These are phyloP conservation scores for bread wheat (Triticum aestivum) DNA, from an alignment of 176 grass and related monocot genomes.

Conservation along the genomic window DNA sequence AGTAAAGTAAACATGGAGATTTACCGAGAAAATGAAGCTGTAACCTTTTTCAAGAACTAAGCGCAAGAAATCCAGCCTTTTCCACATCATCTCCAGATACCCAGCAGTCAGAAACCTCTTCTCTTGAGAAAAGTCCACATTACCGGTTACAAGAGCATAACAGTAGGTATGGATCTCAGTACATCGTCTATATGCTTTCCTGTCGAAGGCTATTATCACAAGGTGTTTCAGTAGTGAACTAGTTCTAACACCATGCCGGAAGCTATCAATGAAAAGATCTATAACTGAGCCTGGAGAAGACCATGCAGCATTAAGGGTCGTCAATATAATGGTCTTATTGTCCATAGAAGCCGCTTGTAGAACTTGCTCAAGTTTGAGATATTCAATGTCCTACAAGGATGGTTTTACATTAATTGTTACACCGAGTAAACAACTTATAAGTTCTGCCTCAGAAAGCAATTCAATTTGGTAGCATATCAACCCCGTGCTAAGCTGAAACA, in stretches of 20 bases:
- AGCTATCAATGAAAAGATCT: conserved; percentile 81
- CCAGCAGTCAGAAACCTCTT: conserved; percentile 64
- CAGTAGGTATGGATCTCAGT: conserved; percentile 58
- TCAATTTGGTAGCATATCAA: not conserved
- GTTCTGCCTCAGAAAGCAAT: not conserved
- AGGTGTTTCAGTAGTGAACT: conserved; percentile 55
- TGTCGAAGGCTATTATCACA: conserved; percentile 69
- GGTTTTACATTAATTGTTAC: not conserved
- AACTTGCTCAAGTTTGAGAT: conserved; percentile 56
- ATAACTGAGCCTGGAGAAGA: conserved; percentile 61
- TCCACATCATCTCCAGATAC: conserved; percentile 90
- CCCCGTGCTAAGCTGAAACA: not conserved
- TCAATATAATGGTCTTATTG: conserved; percentile 70
- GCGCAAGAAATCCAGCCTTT: conserved; percentile 67
- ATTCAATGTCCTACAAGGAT: conserved; percentile 52
- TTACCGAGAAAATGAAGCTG: conserved; percentile 78
- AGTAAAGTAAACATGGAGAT: not conserved
- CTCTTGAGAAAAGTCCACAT: conserved; percentile 61
- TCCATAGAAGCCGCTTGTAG: conserved; percentile 57
- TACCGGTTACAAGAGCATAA: conserved; percentile 51
- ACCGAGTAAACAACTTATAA: not conserved
- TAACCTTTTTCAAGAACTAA: conserved; percentile 86
- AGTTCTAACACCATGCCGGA: conserved; percentile 46
- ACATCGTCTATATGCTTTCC: conserved; percentile 58
- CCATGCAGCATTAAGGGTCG: conserved; percentile 68